Evolutionary conservation across 768 basidiomycete species (phyloP).

Genomic region (Cystofilobasidium capitatum): DNA sequence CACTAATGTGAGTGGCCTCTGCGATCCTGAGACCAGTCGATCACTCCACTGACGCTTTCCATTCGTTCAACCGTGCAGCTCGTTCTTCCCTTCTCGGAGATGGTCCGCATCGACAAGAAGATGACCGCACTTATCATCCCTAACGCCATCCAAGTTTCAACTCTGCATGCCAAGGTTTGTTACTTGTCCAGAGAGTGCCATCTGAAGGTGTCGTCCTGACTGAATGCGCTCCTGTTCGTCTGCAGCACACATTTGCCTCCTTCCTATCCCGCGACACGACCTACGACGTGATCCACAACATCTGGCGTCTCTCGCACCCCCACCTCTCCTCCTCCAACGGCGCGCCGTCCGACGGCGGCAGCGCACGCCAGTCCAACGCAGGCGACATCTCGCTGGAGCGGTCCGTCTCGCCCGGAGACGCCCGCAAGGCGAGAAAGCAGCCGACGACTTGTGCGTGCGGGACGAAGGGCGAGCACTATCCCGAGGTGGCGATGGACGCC

Average conservation of each 20-base stretch:
- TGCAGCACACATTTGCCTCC: constrained; percentile 86
- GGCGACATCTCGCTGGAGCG: not conserved
- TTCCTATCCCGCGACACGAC: constrained; percentile 94
- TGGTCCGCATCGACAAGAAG: constrained; percentile 79
- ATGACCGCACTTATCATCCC: constrained; percentile 98
- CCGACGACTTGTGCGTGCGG: constrained; percentile 57
- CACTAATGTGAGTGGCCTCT: constrained; percentile 62
- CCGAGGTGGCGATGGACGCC: constrained; percentile 64
- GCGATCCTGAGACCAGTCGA: not conserved
- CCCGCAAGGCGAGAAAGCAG: not conserved
- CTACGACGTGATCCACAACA: constrained; percentile 88
- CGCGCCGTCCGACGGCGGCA: constrained; percentile 12
- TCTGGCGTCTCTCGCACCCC: constrained; percentile 84
- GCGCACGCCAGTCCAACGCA: not conserved
- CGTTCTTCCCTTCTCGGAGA: constrained; percentile 77
- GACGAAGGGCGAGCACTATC: constrained; percentile 57
- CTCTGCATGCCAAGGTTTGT: constrained; percentile 48
- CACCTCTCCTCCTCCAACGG: constrained; percentile 40
- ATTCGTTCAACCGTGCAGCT: constrained; percentile 46
- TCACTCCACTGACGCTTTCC: not conserved
- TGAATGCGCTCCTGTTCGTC: not conserved
- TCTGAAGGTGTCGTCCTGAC: not conserved
- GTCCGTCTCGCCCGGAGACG: not conserved
- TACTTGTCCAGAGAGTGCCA: not conserved
- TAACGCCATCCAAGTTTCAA: constrained; percentile 85